Base-by-base conservation (phyloP, 805 yeast species). In the Osmozyma mogii region DNA sequence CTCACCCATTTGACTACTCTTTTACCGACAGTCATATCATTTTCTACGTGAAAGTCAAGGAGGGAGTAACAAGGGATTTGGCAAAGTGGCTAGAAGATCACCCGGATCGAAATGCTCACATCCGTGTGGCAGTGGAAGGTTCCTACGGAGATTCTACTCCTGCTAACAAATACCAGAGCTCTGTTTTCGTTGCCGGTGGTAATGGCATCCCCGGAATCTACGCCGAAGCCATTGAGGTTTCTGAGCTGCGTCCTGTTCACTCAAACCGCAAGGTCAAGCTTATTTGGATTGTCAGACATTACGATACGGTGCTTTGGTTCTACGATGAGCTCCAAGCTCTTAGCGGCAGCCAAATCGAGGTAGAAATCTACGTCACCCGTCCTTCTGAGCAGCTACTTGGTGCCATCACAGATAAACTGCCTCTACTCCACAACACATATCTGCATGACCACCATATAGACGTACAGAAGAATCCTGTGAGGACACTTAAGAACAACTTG, bases 1-100 rank as follows among this genome's bases (percentile, higher is more conserved):
- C 83, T 1, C 84, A 78, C 48, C 85, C 85, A 3, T 78, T 78
- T 40, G 75, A 83, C 0, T 58, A 55, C 30, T 55, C 61, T 5
- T 34, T 38, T 8, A 12, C 38, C 14, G 36, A 27, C 16, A 34
- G 24, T n/a, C 5, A 8, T 6, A 45, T 72, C 8, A 52, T 58
- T 1, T 53, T 71, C 28, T 65, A 58, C 40, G 61, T 72, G 43
- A 72, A 69, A 44, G 67, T 65, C 13, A 73, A 74, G 48, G 63
- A 62, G n/a, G 85, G 84, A 34, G 50, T 74, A 30, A 75, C 84
- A 10, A 61, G 49, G 30, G 44, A 48, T 13, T 44, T 73, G 24
- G 61, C 58, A 30, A 28, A 45, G 21, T 39, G 47, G 44, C 35
- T 59, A 34, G 22, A 54, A 14, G 49, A 38, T 11, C 41, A 34